These are phyloP conservation scores for Hanseniaspora sp. DNA, from an alignment of 1,139 yeast genomes.

Conservation along the genomic window DNA sequence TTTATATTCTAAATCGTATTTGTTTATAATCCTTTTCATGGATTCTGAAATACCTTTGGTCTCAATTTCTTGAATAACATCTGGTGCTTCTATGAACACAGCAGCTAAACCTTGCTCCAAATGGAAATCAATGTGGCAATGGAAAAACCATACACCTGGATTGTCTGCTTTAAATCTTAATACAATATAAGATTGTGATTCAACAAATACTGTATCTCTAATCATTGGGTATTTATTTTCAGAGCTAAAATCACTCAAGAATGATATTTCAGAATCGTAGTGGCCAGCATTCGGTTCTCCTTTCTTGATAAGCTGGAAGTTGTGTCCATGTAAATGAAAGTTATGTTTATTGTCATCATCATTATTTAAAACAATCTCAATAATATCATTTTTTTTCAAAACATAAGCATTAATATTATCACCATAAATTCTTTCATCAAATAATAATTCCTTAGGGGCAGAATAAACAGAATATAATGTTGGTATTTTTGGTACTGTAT, in stretches of 20 bases:
- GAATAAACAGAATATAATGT: constrained; percentile 49
- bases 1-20: constrained; percentile 16
- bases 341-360: constrained; percentile 70
- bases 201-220: constrained; percentile 57
- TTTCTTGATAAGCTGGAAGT: constrained; percentile 51
- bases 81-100: constrained; percentile 56
- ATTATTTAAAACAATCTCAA: constrained; percentile 61
- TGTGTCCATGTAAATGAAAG: constrained; percentile 74
- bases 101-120: constrained; percentile 67
- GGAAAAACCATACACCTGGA: constrained; percentile 82
- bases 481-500: constrained; percentile 55
- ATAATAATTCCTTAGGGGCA: constrained; percentile 35
- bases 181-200: constrained; percentile 56
- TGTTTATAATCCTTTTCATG: constrained; percentile 29
- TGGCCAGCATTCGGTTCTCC: constrained; percentile 41
- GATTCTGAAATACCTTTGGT: constrained; percentile 37
- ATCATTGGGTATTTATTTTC: constrained; percentile 40
- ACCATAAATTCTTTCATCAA: constrained; percentile 48
- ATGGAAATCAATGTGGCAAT: constrained; percentile 76
- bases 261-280: constrained; percentile 37
- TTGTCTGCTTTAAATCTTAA: constrained; percentile 59
- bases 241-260: constrained; percentile 27
- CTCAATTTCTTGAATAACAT: constrained; percentile 36
- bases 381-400: constrained; percentile 47
- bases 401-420: constrained; percentile 55